Conservation (phyloP, 352 stramenopile genomes). For the Globisporangium barbulae region DNA sequence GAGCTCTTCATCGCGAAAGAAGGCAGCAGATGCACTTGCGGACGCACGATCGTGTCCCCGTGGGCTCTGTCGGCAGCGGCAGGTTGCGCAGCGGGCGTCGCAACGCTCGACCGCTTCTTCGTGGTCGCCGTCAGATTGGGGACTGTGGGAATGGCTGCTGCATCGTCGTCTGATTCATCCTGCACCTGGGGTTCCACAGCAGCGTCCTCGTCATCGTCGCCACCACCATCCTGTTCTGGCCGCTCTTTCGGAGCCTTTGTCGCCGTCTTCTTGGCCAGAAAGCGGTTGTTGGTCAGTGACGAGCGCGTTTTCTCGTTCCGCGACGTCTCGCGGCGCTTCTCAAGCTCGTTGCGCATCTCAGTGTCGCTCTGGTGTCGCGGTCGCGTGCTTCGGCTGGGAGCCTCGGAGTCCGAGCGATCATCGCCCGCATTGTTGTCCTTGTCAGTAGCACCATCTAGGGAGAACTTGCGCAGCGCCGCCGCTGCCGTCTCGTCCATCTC, state of each 20-base stretch:
- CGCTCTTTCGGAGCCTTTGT: neutral
- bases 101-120: slow-evolving; percentile 17
- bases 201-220: neutral
- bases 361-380: slow-evolving; percentile 31
- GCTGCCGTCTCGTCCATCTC: neutral
- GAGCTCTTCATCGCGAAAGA: slow-evolving; percentile 17
- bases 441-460: neutral
- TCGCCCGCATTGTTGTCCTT: neutral
- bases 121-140: slow-evolving; percentile 12
- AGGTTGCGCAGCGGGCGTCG: neutral
- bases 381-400: slow-evolving; percentile 3
- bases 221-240: neutral
- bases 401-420: neutral
- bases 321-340: slow-evolving; percentile 30
- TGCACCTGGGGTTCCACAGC: neutral
- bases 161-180: slow-evolving; percentile 4
- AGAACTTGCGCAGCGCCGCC: neutral
- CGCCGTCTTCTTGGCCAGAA: slow-evolving; percentile 20
- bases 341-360: slow-evolving; percentile 30
- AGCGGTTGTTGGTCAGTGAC: slow-evolving; percentile 47
- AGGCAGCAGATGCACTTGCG: slow-evolving; percentile 21
- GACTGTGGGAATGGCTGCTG: neutral
- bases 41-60: slow-evolving; percentile 11
- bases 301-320: slow-evolving; percentile 20
- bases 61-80: neutral